Evolutionary conservation across 805 yeast genomes (phyloP).

Genomic region (Saccharomycopsis sp.): DNA sequence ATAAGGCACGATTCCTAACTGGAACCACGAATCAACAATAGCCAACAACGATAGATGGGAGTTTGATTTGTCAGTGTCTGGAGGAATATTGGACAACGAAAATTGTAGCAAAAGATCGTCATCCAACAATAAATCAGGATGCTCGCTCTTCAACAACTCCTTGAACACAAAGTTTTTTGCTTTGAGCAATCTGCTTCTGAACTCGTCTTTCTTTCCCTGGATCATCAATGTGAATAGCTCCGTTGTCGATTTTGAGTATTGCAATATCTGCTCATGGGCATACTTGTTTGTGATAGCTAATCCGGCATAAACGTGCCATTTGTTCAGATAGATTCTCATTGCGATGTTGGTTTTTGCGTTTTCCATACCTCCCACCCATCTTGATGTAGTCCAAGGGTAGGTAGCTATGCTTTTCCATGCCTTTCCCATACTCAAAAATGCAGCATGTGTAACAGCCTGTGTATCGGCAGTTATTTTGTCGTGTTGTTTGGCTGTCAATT

Average conservation of each 20-base stretch:
- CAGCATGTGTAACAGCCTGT: slow-evolving; percentile 98
- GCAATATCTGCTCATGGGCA: slow-evolving; percentile 86
- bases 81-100: slow-evolving; percentile 67
- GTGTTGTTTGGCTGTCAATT: slow-evolving; percentile 78
- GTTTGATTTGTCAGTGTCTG: slow-evolving; percentile 56
- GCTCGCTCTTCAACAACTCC: slow-evolving; percentile 36
- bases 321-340: slow-evolving; percentile 81
- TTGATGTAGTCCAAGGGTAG: slow-evolving; percentile 81
- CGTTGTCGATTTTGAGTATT: slow-evolving; percentile 79
- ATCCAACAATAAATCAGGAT: slow-evolving; percentile 62
- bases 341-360: slow-evolving; percentile 94
- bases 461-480: slow-evolving; percentile 96
- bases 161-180: slow-evolving; percentile 79
- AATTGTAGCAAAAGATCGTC: slow-evolving; percentile 73
- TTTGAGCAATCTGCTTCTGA: slow-evolving; percentile 47
- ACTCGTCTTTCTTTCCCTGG: slow-evolving; percentile 52
- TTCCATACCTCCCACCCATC: slow-evolving; percentile 91
- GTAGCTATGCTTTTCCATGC: slow-evolving; percentile 83
- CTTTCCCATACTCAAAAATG: slow-evolving; percentile 91
- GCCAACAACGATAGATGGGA: slow-evolving; percentile 85
- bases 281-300: slow-evolving; percentile 92
- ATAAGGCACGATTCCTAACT: slow-evolving; percentile 80
- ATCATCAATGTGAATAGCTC: slow-evolving; percentile 81
- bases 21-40: slow-evolving; percentile 91
- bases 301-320: slow-evolving; percentile 98